A percentile compares a stretch with the other conserved stretches of the same genome.
Evolutionary conservation across 352 stramenopile species (phyloP).

Genomic region (Globisporangium cystogenes): DNA sequence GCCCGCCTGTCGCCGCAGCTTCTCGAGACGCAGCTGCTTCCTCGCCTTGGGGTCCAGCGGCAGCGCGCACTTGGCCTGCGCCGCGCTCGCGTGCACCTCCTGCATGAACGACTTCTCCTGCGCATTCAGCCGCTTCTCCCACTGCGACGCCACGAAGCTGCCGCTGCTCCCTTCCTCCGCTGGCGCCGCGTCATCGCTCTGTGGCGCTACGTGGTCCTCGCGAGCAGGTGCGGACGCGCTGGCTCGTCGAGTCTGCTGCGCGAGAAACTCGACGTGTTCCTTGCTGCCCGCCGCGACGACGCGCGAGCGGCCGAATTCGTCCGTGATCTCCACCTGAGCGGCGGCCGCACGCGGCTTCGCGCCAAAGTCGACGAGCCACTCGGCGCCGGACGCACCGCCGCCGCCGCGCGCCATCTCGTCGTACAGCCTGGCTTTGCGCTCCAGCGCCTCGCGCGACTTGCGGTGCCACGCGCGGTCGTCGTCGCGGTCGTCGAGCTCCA

Average conservation of each 20-base stretch:
- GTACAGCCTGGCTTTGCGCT: slow-evolving; percentile 71
- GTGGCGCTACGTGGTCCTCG: neutral
- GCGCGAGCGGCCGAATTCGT: slow-evolving; percentile 60
- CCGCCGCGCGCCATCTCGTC: slow-evolving; percentile 49
- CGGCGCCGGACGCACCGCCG: slow-evolving; percentile 9
- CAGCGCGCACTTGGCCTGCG: slow-evolving; percentile 33
- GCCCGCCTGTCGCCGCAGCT: slow-evolving; percentile 25
- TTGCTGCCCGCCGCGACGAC: slow-evolving; percentile 30
- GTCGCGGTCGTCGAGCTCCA: slow-evolving; percentile 37
- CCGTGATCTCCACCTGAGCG: slow-evolving; percentile 29
- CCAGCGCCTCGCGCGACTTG: slow-evolving; percentile 55
- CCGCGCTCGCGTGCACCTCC: slow-evolving; percentile 52
- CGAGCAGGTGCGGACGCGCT: neutral
- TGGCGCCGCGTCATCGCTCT: neutral
- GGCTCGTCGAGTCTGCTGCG: slow-evolving; percentile 8
- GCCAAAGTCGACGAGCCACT: slow-evolving; percentile 70
- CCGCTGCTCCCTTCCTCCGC: slow-evolving; percentile 7
- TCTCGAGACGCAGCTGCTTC: slow-evolving; percentile 64
- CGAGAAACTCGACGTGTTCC: slow-evolving; percentile 23
- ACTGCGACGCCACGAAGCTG: slow-evolving; percentile 78
- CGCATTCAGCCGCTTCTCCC: slow-evolving; percentile 66
- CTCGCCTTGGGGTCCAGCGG: slow-evolving; percentile 37
- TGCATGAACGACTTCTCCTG: slow-evolving; percentile 58
- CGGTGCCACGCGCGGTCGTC: slow-evolving; percentile 57
- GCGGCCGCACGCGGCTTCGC: slow-evolving; percentile 29